Conservation (phyloP, 306 rosid species). For the Rosa lucieae region DNA sequence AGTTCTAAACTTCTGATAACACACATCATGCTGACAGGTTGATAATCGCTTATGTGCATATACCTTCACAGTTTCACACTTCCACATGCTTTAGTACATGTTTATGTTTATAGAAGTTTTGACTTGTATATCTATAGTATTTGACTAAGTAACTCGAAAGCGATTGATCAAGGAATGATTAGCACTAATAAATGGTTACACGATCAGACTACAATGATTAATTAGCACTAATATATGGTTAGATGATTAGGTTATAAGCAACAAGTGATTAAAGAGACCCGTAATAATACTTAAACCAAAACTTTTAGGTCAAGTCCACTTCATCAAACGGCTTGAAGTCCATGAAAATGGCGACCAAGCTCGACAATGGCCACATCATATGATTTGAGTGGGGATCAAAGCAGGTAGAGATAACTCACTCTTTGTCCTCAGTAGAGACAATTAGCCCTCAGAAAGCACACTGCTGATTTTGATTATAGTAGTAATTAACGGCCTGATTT, state of each 20-base stretch:
- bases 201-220: background rate
- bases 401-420: slow-evolving; percentile 21
- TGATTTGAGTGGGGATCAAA: slow-evolving; percentile 23
- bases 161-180: slow-evolving; percentile 16
- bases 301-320: slow-evolving; percentile 21
- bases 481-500: slow-evolving; percentile 27
- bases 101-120: background rate
- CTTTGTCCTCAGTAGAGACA: slow-evolving; percentile 39
- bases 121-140: background rate
- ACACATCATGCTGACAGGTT: too few relatives aligned
- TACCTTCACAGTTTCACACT: too few relatives aligned
- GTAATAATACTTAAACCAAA: background rate
- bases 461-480: slow-evolving; percentile 12
- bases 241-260: slow-evolving; percentile 6
- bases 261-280: slow-evolving; percentile 16
- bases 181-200: background rate
- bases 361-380: slow-evolving; percentile 25
- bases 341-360: slow-evolving; percentile 26
- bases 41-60: too few relatives aligned
- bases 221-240: background rate
- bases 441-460: background rate
- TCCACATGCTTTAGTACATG: background rate
- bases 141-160: background rate
- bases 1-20: too few relatives aligned
- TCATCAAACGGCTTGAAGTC: slow-evolving; percentile 17